These are phyloP conservation scores for Mycotypha africana DNA, from an alignment of 371 early-diverging fungal species.

Conservation along the genomic window DNA sequence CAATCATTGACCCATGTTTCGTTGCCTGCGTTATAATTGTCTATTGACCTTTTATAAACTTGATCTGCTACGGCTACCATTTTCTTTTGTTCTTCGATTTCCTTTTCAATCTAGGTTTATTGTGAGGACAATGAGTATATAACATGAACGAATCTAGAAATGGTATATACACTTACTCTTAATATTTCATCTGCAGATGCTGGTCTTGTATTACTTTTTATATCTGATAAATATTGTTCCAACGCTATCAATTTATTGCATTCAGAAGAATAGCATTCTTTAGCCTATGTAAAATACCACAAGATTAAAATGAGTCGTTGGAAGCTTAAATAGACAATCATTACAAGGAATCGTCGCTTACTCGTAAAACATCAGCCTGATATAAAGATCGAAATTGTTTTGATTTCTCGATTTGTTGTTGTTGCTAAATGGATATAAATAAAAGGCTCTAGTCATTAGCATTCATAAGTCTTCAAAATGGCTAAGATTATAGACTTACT, in stretches of 20 bases:
- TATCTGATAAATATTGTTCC: slow-evolving; percentile 2
- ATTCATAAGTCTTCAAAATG: background rate
- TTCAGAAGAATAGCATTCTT: slow-evolving; percentile 19
- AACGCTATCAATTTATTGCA: slow-evolving; percentile 10
- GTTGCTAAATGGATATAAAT: slow-evolving; percentile 19
- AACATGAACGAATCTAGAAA: no score
- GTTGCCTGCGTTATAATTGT: slow-evolving; percentile 23
- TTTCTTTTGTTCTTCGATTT: slow-evolving; percentile 24
- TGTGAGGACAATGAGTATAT: no score
- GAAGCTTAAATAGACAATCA: no score
- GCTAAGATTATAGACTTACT: slow-evolving; percentile 11
- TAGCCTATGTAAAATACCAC: no score
- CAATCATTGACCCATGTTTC: slow-evolving; percentile 31
- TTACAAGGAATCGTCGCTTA: slow-evolving; percentile 15
- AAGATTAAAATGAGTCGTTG: background rate
- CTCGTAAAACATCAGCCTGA: slow-evolving; percentile 33
- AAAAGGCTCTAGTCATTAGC: background rate
- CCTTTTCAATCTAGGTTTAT: slow-evolving; percentile 28
- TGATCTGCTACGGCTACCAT: slow-evolving; percentile 26
- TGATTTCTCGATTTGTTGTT: slow-evolving; percentile 38
- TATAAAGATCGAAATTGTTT: slow-evolving; percentile 35
- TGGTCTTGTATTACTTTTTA: background rate
- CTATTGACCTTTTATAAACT: slow-evolving; percentile 31
- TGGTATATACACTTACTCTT: no score
- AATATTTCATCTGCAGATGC: no score